Base-by-base conservation (phyloP, 345 rosid genomes). In the Schrenkiella parvula region DNA sequence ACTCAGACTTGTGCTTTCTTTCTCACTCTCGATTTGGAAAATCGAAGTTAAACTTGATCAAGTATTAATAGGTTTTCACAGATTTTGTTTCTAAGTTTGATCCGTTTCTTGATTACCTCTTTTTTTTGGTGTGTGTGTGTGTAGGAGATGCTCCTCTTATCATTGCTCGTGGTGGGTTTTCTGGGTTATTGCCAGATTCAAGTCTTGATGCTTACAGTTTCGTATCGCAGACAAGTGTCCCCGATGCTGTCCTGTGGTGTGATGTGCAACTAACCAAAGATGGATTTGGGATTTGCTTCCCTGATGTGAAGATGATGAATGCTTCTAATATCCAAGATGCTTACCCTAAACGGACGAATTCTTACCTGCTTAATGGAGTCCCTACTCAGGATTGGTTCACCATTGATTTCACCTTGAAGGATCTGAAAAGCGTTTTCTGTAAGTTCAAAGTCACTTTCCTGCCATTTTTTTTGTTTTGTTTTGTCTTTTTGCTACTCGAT, bases 221-320 rank as follows among this genome's bases (percentile, higher is more conserved):
- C 31, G 86, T 84, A 4, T 0, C 38, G 22, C 0, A 0, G 7
- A 62, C 80, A 12, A 77, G 97, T 75, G 64, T 69, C 1, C 11
- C 80, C 0, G 56, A 68, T 81, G 66, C 80, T 38, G 51, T 86
- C 39, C 66, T 82, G 2, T 91, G 90, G 96, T 95, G 99, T 80
- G 95, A 95, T 78, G 85, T 95, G 47, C 99, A 95, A 76, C 81
- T 95, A 26, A 88, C 95, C 7, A 95, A 89, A 72, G 99, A 95
- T 79, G 71, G 29, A 29, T 65, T 43, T 42, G 99, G 97, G 26
- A 84, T 95, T 79, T 95, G 99, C 69, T 77, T 82, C 51, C 85
- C 98, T 62, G 79, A 87, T 76, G 35, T 95, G 46, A 79, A n/a
- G 34, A 84, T 95, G 67, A 50, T 75, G 1, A 87, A 88, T 78